Percentiles rank a stretch among this genome's conserved stretches.
Conservation (phyloP, 208 protist species). For the Trypanosoma grayi region DNA sequence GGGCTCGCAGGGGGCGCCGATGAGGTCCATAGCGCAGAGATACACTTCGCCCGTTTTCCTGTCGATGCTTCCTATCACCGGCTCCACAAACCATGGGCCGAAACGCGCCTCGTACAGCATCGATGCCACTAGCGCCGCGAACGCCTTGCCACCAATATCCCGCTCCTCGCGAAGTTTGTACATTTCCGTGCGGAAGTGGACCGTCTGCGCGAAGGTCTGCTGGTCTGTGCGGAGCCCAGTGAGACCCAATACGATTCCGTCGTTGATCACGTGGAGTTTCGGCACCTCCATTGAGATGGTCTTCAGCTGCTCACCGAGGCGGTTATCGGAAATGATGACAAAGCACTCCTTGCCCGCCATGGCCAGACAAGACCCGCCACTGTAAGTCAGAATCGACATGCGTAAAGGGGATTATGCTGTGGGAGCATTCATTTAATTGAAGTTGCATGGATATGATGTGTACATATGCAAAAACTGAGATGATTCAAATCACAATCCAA, state of each 20-base stretch:
- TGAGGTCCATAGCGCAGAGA: conserved; percentile 95
- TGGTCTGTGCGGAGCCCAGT: conserved; percentile 97
- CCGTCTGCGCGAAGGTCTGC: conserved; percentile 93
- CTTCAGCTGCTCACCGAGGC: conserved; percentile 95
- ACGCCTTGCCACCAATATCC: conserved; percentile 84
- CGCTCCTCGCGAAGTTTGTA: conserved; percentile 91
- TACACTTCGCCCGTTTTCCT: conserved; percentile 93
- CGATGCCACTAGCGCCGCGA: conserved; percentile 73
- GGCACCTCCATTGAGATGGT: conserved; percentile 95
- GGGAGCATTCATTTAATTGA: not conserved
- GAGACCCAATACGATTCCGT: conserved; percentile 94
- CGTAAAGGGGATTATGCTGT: not conserved
- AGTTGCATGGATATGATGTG: not conserved
- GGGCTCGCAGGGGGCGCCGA: conserved; percentile 93
- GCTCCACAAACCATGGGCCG: conserved; percentile 98
- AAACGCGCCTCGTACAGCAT: conserved; percentile 96
- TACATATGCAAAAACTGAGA: conserved; percentile 11
- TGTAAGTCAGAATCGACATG: conserved; percentile 95
- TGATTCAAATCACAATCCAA: not conserved
- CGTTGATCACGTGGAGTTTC: conserved; percentile 95
- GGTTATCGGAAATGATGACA: conserved; percentile 96
- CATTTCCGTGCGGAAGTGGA: conserved; percentile 88
- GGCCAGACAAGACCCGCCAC: conserved; percentile 96
- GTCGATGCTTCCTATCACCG: conserved; percentile 97
- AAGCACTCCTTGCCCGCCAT: conserved; percentile 99